These are phyloP conservation scores for Rubia peregrina DNA, from an alignment of 305 asterid genomes.

Conservation along the genomic window DNA sequence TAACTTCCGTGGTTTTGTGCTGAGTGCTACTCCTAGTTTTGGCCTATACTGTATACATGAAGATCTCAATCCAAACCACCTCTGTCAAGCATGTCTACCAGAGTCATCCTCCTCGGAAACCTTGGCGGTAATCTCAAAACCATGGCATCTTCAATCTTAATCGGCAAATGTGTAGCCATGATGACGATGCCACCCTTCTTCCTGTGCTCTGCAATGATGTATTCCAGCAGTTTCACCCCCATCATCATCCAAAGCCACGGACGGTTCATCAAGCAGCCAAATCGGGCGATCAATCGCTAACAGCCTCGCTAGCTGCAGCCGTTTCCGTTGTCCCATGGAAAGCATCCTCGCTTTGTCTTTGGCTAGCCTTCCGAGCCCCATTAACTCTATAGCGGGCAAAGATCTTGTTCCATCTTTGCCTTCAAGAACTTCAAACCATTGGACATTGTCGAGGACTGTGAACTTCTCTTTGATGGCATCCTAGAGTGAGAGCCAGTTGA, in stretches of 20 bases:
- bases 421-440: constrained; percentile 83
- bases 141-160: constrained; percentile 74
- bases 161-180: constrained; percentile 80
- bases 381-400: constrained; percentile 62
- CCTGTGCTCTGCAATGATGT: constrained; percentile 63
- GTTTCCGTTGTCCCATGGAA: constrained; percentile 83
- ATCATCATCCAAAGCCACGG: constrained; percentile 80
- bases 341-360: constrained; percentile 75
- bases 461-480: constrained; percentile 61
- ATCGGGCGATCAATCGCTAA: constrained; percentile 81
- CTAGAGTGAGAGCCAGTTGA: constrained; percentile 77
- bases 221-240: constrained; percentile 75
- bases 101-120: constrained; percentile 71
- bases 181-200: constrained; percentile 83
- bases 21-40: background rate
- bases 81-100: constrained; percentile 79
- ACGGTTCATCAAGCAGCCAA: constrained; percentile 94
- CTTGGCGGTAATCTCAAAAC: constrained; percentile 54
- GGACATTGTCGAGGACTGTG: constrained; percentile 74
- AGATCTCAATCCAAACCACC: constrained; percentile 41
- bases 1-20: background rate
- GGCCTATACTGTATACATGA: background rate
- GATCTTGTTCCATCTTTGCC: constrained; percentile 63
- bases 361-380: constrained; percentile 78
- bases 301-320: constrained; percentile 76